Base-by-base conservation (phyloP, 2,329 filamentous ascomycete species). In the Sclerotinia sclerotiorum region DNA sequence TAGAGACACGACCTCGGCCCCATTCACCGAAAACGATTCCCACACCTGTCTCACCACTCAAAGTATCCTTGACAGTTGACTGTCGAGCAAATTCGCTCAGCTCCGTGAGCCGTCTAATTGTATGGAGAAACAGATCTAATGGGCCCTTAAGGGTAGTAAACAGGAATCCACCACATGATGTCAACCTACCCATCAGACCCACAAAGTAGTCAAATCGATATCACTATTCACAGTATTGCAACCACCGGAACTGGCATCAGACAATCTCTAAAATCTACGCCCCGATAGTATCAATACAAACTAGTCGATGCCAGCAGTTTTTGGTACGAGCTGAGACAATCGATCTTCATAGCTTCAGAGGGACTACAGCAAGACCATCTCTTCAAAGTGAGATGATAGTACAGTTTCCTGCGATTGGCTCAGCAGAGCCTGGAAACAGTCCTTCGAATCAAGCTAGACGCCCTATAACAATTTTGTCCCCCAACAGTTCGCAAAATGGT, bases 271-370 rank as follows among this genome's bases (percentile, higher is more conserved):
- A 55, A 67, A 19, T 67, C 57, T 15, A 63, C 49, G 27, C 49
- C 49, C 57, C 7, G 65, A 63, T 35, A 67, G 65, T n/a, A 27
- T 63, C n/a, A 51, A 62, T 8, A 51, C 60, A 21, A 51, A 35
- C 21, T 29, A 49, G 11, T 63, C 49, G 2, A 32, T 49, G 15
- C 48, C 58, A 44, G 27, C 57, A 27, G 49, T 55, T 1, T 48
- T 67, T 44, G 65, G 65, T 6, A 67, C 57, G 3, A n/a, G 65
- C 65, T 54, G 65, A 63, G 21, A 62, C 65, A 10, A 29, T 63
- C n/a, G 57, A 63, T 32, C 13, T 67, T 15, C 65, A 63, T 27
- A 52, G 24, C 21, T 63, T 63, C 5, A 62, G 13, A n/a, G 57
- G 49, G 0, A 55, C 27, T 39, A 46, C 57, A 13, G 15, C 29